Percentiles rank a stretch among this genome's conserved stretches.
Conservation (phyloP, 2,329 filamentous ascomycete species). For the Cytospora chrysosperma region DNA sequence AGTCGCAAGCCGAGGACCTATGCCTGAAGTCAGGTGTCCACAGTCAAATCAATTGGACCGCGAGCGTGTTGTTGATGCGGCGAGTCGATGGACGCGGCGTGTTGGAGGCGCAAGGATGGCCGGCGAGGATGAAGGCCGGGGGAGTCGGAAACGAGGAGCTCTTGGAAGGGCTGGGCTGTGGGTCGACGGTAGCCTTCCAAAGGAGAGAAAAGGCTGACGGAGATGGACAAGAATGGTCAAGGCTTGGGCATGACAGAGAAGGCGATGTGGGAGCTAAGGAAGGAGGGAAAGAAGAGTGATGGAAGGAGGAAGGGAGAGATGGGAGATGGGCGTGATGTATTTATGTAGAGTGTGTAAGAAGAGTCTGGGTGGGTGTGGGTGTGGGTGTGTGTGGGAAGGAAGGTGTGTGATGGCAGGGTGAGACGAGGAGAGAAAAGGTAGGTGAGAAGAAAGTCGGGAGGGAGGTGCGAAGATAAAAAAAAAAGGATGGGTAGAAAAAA, state of each 20-base stretch:
- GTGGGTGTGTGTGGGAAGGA: constrained; percentile 17
- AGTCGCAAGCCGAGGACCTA: constrained; percentile 20
- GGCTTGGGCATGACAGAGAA: constrained; percentile 12
- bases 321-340: constrained; percentile 24
- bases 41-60: constrained; percentile 12
- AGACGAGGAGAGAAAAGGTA: constrained; percentile 27
- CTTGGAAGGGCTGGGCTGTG: neutral
- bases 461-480: constrained; percentile 28
- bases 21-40: constrained; percentile 18
- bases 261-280: constrained; percentile 15
- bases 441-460: constrained; percentile 33
- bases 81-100: constrained; percentile 23
- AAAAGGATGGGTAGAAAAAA: constrained; percentile 26
- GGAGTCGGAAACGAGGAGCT: constrained; percentile 13
- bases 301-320: too few species aligned
- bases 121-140: neutral
- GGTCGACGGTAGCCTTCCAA: constrained; percentile 23
- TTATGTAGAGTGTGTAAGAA: constrained; percentile 20
- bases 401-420: constrained; percentile 26
- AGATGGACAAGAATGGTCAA: constrained; percentile 15
- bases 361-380: too few species aligned
- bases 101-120: constrained; percentile 3
- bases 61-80: constrained; percentile 19
- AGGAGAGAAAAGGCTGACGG: constrained; percentile 22
- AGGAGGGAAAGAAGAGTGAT: constrained; percentile 18